phyloP scores from a whole-genome alignment of 257 asterid genomes.

The Nicotiana attenuata region DNA sequence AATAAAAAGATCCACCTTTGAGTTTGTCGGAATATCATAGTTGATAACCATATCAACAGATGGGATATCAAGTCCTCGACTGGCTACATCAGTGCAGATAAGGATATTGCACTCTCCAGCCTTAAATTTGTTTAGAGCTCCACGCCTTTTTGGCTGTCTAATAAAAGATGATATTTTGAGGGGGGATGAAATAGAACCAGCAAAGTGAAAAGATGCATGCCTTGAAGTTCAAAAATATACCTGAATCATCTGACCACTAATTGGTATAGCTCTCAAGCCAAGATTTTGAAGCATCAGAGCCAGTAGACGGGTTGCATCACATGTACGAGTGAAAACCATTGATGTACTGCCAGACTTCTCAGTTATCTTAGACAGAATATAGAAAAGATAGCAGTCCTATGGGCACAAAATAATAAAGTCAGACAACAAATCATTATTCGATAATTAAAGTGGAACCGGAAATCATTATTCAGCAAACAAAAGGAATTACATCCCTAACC shows the following conservation, averaged over 20 bases:
- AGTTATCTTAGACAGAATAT: constrained; percentile 35
- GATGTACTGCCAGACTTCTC: constrained; percentile 71
- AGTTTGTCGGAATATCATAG: constrained; percentile 83
- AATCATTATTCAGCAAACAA: neutral
- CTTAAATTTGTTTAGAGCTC: constrained; percentile 77
- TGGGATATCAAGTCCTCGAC: constrained; percentile 97
- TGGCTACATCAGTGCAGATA: constrained; percentile 88
- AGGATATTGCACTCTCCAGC: constrained; percentile 86
- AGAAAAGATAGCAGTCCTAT: constrained; percentile 86
- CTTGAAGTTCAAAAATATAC: constrained; percentile 28
- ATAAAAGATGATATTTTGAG: neutral
- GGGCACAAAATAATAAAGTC: neutral
- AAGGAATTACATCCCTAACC: neutral
- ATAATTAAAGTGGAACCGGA: neutral
- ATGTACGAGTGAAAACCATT: constrained; percentile 92
- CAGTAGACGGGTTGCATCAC: constrained; percentile 72
- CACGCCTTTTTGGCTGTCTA: constrained; percentile 73
- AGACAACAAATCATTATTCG: neutral
- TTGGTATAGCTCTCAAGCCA: constrained; percentile 81
- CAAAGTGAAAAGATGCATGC: neutral
- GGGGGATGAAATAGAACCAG: neutral
- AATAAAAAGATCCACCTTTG: constrained; percentile 49
- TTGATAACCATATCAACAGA: constrained; percentile 88
- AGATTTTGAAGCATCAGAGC: constrained; percentile 74
- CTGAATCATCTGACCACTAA: constrained; percentile 96